These are phyloP conservation scores for Bretziella fagacearum DNA, from an alignment of 2,329 filamentous ascomycete genomes.

Conservation along the genomic window DNA sequence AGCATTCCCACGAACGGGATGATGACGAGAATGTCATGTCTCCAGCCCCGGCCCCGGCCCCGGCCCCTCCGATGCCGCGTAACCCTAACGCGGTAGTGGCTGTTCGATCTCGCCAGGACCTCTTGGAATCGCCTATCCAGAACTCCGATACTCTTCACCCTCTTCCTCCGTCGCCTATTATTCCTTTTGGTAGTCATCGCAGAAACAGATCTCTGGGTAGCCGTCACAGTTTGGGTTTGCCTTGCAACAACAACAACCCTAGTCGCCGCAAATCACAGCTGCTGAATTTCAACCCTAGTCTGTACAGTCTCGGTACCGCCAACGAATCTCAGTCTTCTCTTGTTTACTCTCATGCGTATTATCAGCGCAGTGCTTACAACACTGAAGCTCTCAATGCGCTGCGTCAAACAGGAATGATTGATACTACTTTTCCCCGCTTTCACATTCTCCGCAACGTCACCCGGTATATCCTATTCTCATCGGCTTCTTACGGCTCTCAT, in stretches of 20 bases:
- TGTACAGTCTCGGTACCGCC: constrained; percentile 43
- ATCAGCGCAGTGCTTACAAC: constrained; percentile 32
- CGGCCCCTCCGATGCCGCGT: constrained; percentile 17
- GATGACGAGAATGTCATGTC: neutral
- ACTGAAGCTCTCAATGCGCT: constrained; percentile 32
- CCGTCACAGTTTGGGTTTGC: constrained; percentile 1
- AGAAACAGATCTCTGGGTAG: constrained; percentile 8
- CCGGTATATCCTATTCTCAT: constrained; percentile 49
- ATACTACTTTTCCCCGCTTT: constrained; percentile 40
- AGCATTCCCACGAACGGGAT: neutral
- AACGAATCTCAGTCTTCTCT: constrained; percentile 36
- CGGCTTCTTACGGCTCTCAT: constrained; percentile 46
- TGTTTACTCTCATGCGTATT: constrained; percentile 29
- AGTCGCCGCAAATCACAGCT: constrained; percentile 7
- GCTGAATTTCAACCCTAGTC: constrained; percentile 29
- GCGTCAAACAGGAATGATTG: constrained; percentile 34
- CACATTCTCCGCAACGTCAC: constrained; percentile 46
- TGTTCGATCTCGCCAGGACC: constrained; percentile 2
- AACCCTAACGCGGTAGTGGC: constrained; percentile 14
- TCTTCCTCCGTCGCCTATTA: constrained; percentile 11
- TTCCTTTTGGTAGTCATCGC: constrained; percentile 4
- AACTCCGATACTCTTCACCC: neutral
- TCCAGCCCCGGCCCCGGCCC: constrained; percentile 1
- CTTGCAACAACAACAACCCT: neutral
- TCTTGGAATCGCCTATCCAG: constrained; percentile 16